These are phyloP conservation scores for Aspergillus pseudonomiae DNA, from an alignment of 2,329 filamentous ascomycete species.

Conservation along the genomic window DNA sequence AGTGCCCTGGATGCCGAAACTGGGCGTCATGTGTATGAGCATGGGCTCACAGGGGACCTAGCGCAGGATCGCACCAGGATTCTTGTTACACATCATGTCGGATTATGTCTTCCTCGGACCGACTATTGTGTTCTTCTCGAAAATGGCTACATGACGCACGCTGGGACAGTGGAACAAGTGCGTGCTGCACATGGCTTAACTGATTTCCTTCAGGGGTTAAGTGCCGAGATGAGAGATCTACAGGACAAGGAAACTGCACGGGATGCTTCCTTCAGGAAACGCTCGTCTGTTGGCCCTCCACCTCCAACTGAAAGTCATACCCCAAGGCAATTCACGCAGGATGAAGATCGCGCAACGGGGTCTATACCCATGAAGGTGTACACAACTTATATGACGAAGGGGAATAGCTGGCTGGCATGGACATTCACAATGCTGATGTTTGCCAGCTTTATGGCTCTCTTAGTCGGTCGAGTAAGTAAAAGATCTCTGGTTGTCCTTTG, in stretches of 20 bases:
- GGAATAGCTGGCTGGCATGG: constrained; percentile 68
- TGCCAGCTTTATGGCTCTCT: constrained; percentile 56
- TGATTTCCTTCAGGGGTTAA: constrained; percentile 43
- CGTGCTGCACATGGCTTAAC: constrained; percentile 44
- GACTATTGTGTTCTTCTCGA: constrained; percentile 75
- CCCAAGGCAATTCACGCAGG: constrained; percentile 73
- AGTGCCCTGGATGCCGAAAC: constrained; percentile 80
- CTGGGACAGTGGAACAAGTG: constrained; percentile 66
- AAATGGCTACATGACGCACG: constrained; percentile 66
- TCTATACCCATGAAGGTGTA: constrained; percentile 71
- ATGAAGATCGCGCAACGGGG: constrained; percentile 72
- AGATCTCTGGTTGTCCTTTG: no score
- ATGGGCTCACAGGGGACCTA: constrained; percentile 72
- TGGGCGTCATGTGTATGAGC: constrained; percentile 75
- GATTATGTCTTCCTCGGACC: constrained; percentile 69
- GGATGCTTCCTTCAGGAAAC: constrained; percentile 14
- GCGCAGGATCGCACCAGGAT: constrained; percentile 72
- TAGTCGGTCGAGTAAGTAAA: constrained; percentile 53
- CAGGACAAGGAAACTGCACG: constrained; percentile 17
- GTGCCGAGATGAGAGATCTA: constrained; percentile 48
- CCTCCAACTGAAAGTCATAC: constrained; percentile 25
- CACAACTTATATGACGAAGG: constrained; percentile 65
- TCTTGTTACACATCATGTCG: constrained; percentile 78
- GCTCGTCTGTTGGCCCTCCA: constrained; percentile 14
- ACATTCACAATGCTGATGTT: constrained; percentile 57